Base-by-base conservation (phyloP, 2,329 filamentous ascomycete species). In the Fusarium sp. region DNA sequence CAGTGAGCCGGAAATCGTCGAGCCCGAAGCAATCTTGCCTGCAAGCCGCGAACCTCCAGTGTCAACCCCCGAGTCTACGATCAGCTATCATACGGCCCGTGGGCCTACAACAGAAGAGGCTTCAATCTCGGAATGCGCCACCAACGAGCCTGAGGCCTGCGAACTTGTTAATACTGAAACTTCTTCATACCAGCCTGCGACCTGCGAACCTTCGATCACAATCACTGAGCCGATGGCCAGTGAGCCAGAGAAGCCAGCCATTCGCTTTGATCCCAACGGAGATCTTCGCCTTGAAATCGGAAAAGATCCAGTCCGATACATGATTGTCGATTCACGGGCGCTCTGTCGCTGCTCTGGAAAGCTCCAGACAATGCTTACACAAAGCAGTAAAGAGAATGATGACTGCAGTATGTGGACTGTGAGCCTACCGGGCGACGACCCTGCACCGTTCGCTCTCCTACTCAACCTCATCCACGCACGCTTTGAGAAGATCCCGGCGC, bases 241-340 rank as follows among this genome's bases (percentile, higher is more conserved):
- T 8, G 49, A 46, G 13, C 15, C 15, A 17, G 54, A 24, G 22
- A 67, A 46, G 18, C 43, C 51, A 6, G 17, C 11, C 9, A 20
- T 58, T n/a, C 31, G 28, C 5, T 67, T 67, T 14, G 64, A 67
- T 9, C 17, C 20, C 17, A 52, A 56, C 10, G 63, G 64, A 20
- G 64, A 67, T 18, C 34, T 67, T 5, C 24, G 22, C 11, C 64
- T 67, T 4, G 42, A 20, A n/a, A 38, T 67, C 8, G 64, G 64
- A 20, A 33, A 7, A 8, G 11, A 22, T 7, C 34, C 49, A 24
- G 15, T 40, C 7, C 63, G 49, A 8, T 34, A 52, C 8, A 67
- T 67, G 63, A 17, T 49, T 1, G 58, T 67, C 17, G 64, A 67
- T 26, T 67, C 64, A 14, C 63, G 64, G 34, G 64, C 64, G 8